These are phyloP conservation scores for Zizania palustris DNA, from an alignment of 202 grass and related monocot species.

Conservation along the genomic window DNA sequence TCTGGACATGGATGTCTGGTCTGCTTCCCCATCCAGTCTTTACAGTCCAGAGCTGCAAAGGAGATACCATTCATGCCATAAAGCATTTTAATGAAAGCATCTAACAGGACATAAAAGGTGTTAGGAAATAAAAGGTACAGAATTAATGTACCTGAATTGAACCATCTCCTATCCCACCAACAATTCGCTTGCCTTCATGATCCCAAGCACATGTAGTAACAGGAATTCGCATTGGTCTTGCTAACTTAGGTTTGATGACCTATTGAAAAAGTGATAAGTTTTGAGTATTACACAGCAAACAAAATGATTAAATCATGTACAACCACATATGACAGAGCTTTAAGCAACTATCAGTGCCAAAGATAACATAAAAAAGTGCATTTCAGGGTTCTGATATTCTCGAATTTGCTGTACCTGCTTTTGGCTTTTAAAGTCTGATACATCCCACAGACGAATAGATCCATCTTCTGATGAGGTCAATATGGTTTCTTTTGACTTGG, in stretches of 20 bases:
- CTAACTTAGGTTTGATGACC: constrained; percentile 97
- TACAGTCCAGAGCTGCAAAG: constrained; percentile 82
- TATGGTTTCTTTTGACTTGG: constrained; percentile 93
- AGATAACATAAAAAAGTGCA: constrained; percentile 8
- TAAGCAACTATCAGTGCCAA: not conserved
- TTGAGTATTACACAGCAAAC: constrained; percentile 16
- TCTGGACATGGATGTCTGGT: constrained; percentile 88
- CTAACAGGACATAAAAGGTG: constrained; percentile 4
- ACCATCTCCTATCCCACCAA: constrained; percentile 90
- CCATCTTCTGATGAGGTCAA: constrained; percentile 98
- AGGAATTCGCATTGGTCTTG: constrained; percentile 74
- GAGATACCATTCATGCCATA: constrained; percentile 23
- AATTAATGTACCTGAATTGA: constrained; percentile 75
- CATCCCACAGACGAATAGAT: constrained; percentile 93
- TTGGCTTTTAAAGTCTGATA: constrained; percentile 86
- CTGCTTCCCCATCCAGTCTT: constrained; percentile 98
- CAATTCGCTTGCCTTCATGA: constrained; percentile 86
- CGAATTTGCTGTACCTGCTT: constrained; percentile 64
- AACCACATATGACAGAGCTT: constrained; percentile 23
- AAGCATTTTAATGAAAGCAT: constrained; percentile 28
- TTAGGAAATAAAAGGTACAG: not conserved
- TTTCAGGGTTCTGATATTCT: constrained; percentile 31
- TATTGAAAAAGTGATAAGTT: constrained; percentile 38
- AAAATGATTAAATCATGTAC: constrained; percentile 7
- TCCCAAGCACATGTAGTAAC: constrained; percentile 97